Conservation (phyloP, 345 rosid species). For the Corchorus olitorius region DNA sequence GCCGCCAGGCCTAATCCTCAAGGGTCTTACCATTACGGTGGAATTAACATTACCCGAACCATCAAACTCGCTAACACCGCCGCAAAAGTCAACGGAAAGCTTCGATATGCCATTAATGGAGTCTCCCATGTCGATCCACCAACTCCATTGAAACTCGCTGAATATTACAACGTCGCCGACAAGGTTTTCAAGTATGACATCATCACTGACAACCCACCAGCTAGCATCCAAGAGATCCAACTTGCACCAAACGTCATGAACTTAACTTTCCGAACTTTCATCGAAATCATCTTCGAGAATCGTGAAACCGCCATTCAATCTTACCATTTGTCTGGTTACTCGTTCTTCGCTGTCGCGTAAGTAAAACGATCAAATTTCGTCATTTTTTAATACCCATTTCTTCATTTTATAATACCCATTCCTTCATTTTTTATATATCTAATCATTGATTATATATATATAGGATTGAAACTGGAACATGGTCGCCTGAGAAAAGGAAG, state of each 20-base stretch:
- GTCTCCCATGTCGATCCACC: conserved; percentile 52
- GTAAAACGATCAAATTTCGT: conserved; percentile 7
- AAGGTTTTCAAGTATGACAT: conserved; percentile 59
- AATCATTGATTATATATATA: too few species aligned
- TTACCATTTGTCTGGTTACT: conserved; percentile 63
- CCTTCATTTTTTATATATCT: too few species aligned
- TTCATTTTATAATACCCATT: too few species aligned
- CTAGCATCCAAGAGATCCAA: conserved; percentile 24
- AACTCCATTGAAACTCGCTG: conserved; percentile 71
- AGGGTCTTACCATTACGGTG: conserved; percentile 79
- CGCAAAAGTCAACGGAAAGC: conserved; percentile 41
- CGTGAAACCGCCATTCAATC: conserved; percentile 69
- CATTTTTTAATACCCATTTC: too few species aligned
- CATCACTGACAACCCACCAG: conserved; percentile 50
- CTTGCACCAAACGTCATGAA: conserved; percentile 53
- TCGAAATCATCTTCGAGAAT: conserved; percentile 82
- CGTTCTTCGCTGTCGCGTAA: conserved; percentile 85
- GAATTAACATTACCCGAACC: conserved; percentile 69
- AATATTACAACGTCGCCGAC: conserved; percentile 47
- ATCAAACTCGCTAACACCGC: conserved; percentile 57
- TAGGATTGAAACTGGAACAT: conserved; percentile 74
- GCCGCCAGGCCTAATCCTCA: conserved; percentile 89
- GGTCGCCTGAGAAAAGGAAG: conserved; percentile 78
- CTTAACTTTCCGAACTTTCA: conserved; percentile 65
- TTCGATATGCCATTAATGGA: conserved; percentile 66